Evolutionary conservation across 306 rosid species (phyloP).

Genomic region (Vachellia pachyceras): DNA sequence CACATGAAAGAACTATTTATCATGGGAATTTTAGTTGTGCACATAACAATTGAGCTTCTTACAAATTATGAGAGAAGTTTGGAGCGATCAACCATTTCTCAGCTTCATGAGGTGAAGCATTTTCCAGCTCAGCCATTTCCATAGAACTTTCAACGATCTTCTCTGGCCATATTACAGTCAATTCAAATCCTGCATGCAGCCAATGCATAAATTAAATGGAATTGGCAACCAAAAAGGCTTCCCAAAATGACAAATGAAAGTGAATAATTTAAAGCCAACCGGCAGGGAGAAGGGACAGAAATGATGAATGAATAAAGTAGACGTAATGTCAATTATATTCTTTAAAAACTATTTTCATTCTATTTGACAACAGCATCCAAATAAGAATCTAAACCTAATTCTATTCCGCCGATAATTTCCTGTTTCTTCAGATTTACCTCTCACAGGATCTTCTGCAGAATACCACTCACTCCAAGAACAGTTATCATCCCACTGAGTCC

Average conservation of each 20-base stretch:
- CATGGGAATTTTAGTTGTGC: constrained; percentile 20
- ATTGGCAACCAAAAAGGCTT: constrained; percentile 28
- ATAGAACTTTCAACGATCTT: constrained; percentile 81
- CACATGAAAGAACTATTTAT: constrained; percentile 21
- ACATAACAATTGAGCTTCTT: constrained; percentile 35
- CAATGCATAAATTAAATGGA: constrained; percentile 45
- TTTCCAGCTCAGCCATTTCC: constrained; percentile 99
- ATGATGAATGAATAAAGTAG: constrained; percentile 1
- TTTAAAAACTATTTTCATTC: not conserved
- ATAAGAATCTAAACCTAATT: constrained; percentile 25
- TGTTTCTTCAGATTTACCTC: constrained; percentile 58
- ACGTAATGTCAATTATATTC: not conserved
- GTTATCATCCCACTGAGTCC: constrained; percentile 91
- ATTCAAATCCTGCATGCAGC: constrained; percentile 80
- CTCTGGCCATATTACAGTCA: constrained; percentile 82
- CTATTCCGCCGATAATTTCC: constrained; percentile 23
- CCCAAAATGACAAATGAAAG: constrained; percentile 17
- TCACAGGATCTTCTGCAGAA: constrained; percentile 94
- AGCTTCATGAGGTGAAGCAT: constrained; percentile 88
- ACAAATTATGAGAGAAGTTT: constrained; percentile 61
- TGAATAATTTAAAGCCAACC: constrained; percentile 1
- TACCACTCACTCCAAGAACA: constrained; percentile 99
- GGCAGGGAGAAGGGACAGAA: not conserved
- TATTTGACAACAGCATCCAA: constrained; percentile 12
- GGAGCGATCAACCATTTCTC: constrained; percentile 85